Conservation (phyloP, 306 rosid genomes). For the Sicyos edulis region DNA sequence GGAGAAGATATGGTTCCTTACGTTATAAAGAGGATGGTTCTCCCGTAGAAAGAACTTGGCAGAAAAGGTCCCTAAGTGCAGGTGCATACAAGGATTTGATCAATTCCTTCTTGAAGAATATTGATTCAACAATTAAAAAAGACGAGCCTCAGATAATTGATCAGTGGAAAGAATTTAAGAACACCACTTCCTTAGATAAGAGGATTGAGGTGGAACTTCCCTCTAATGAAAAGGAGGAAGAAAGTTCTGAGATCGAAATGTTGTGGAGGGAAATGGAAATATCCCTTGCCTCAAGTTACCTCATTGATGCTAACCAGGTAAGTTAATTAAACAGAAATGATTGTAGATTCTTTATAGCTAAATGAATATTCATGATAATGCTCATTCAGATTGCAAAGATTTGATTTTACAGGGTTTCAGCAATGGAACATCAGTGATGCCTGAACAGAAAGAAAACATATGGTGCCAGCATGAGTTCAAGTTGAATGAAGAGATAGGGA, state of each 20-base stretch:
- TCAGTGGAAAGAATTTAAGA: conserved; percentile 64
- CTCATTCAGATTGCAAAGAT: conserved; percentile 28
- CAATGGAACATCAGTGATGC: conserved; percentile 20
- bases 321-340: background rate
- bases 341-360: background rate
- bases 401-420: conserved; percentile 47
- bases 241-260: conserved; percentile 54
- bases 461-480: conserved; percentile 57
- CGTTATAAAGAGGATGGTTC: conserved; percentile 28
- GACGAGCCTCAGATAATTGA: conserved; percentile 50
- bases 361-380: conserved; percentile 7
- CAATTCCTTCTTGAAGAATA: conserved; percentile 55
- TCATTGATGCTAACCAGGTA: conserved; percentile 59
- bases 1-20: conserved; percentile 23
- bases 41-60: conserved; percentile 33
- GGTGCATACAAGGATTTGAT: conserved; percentile 76
- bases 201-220: conserved; percentile 24
- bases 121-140: conserved; percentile 34
- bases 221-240: conserved; percentile 37
- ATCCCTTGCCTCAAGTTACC: conserved; percentile 59
- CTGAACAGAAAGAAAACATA: conserved; percentile 9
- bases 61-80: conserved; percentile 54
- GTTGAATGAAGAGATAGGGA: conserved; percentile 71
- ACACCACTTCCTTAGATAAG: conserved; percentile 26
- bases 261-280: conserved; percentile 88